Evolutionary conservation across 768 basidiomycete species (phyloP), one percentile per base, ranked within the genome.

Genomic region (Sistotremastrum suecicum): DNA sequence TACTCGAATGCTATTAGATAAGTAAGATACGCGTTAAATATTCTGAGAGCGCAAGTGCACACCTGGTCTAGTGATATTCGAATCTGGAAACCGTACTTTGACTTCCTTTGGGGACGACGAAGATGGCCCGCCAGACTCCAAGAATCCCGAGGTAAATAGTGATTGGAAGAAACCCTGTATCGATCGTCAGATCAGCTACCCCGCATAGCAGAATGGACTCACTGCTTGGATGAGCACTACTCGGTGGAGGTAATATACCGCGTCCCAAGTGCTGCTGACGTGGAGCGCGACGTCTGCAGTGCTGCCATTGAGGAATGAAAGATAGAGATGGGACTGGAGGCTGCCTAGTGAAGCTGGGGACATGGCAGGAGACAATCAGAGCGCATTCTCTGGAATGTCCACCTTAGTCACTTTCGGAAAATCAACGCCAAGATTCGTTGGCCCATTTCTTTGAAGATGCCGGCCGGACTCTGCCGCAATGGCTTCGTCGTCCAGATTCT

Each of bases 191-290:
- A 47, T 37, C 10, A 3, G 33, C 52, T 37, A 36, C 31, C 8
- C 5, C 31, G 20, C 10, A 37, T 31, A 31, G 39, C 12, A 40
- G 29, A n/a, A 34, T 43, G 46, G n/a, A 71, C 77, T 46, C 45
- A 86, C 87, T 6, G 88, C 78, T 61, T 94, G 91, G 38, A 89
- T 87, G 48, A 94, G 77, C 36, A 95, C 77, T 44, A 92, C 80
- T 29, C 79, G 73, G 61, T 95, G 91, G 5, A 90, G 67, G 39
- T 69, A 74, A 66, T 92, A 95, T 34, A 76, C 65, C 1, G 84
- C 83, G 42, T 64, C 60, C 88, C 78, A 81, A 3, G 78, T 68
- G 3, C 76, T 82, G 30, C 66, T 63, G 12, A 92, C 72, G 41
- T 74, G 68, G 40, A 95, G 65, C 37, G 78, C 71, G 51, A 92